Conservation (phyloP, 1,284 basidiomycete species). For the Austropuccinia psidii region DNA sequence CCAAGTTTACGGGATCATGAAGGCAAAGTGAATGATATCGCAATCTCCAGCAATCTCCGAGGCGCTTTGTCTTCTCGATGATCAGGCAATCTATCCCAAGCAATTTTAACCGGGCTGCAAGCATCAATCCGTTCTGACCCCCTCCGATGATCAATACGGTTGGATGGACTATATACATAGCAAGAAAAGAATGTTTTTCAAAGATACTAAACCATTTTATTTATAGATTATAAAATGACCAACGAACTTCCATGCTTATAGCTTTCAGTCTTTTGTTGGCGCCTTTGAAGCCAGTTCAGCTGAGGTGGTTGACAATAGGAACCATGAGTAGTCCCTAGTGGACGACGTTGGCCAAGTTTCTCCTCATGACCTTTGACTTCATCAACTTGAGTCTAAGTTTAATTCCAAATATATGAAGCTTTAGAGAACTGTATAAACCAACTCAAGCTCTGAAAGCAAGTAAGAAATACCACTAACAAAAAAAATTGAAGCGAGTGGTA, state of each 20-base stretch:
- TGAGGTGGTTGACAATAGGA: neutral
- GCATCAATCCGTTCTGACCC: conserved; percentile 59
- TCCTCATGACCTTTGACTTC: conserved; percentile 35
- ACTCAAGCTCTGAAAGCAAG: neutral
- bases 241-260: neutral
- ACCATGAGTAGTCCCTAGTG: neutral
- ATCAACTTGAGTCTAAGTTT: conserved; percentile 12
- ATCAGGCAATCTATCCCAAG: conserved; percentile 55
- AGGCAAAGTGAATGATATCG: conserved; percentile 43
- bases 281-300: conserved; percentile 16
- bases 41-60: conserved; percentile 52
- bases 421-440: neutral
- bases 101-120: conserved; percentile 57
- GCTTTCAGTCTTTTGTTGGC: neutral
- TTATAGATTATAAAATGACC: too few relatives aligned
- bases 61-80: conserved; percentile 54
- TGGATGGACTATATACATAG: neutral
- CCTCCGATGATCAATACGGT: conserved; percentile 52
- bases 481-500: neutral
- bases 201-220: too few relatives aligned
- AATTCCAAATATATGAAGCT: neutral
- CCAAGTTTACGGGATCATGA: conserved; percentile 42
- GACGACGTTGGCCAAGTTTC: conserved; percentile 1
- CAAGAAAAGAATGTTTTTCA: too few relatives aligned
- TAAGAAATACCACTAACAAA: neutral